Evolutionary conservation across 2,329 filamentous ascomycete genomes (phyloP).

Genomic region (Scleromitrula shiraiana): DNA sequence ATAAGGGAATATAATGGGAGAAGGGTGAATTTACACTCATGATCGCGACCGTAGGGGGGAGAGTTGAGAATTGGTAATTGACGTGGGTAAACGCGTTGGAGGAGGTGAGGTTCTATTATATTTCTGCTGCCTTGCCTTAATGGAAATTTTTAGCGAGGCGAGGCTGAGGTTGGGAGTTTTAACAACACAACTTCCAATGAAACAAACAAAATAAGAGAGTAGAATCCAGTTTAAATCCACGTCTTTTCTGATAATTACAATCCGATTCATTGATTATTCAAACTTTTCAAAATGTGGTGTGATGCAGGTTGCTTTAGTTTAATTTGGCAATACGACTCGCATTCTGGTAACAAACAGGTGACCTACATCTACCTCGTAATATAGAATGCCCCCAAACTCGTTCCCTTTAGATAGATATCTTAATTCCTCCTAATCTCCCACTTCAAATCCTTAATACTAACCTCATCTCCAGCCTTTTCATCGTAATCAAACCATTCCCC

Average conservation of each 20-base stretch:
- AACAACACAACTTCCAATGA: no score
- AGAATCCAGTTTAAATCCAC: no score
- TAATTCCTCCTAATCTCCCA: constrained; percentile 60
- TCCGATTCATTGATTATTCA: no score
- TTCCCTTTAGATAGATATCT: no score
- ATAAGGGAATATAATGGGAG: neutral
- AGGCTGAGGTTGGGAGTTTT: no score
- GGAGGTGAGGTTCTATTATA: neutral
- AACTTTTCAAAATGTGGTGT: constrained; percentile 15
- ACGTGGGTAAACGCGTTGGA: neutral
- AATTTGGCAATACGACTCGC: neutral
- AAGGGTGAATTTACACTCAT: constrained; percentile 32
- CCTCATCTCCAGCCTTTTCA: constrained; percentile 85
- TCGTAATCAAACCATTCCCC: constrained; percentile 99
- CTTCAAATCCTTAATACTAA: constrained; percentile 80
- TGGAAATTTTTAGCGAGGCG: constrained; percentile 15
- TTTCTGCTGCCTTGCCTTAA: no score
- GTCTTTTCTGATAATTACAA: no score
- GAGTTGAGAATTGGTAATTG: neutral
- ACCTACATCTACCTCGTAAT: neutral
- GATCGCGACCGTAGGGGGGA: constrained; percentile 13
- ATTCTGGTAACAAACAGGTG: neutral
- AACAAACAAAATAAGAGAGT: no score
- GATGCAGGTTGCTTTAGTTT: no score
- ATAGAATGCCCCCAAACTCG: no score